Evolutionary conservation across 2,329 filamentous ascomycete genomes (phyloP), one percentile per base, ranked within the genome.

Genomic region (Trichoderma endophyticum): DNA sequence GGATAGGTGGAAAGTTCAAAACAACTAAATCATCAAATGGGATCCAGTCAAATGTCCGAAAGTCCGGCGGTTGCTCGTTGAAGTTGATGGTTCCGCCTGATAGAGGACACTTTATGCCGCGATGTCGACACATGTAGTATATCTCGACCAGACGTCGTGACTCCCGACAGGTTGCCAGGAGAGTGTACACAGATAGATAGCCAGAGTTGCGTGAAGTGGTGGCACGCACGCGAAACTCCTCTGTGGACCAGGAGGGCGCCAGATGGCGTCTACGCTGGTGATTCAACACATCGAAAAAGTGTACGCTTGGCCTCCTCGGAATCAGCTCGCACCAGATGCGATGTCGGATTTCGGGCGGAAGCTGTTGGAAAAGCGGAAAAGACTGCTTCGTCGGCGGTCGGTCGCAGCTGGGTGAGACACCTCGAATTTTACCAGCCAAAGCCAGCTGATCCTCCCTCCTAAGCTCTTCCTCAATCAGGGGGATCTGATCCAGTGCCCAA

Each of bases 401-500:
- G 18, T 9, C 21, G 6, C n/a, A 8, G 39, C 18, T 32, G n/a
- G 56, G 51, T 3, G 32, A 36, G 21, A 34, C 12, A 6, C 24
- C 32, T 26, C 34, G 48, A 21, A 28, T 36, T 3, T 15, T 14
- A 6, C 9, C 21, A 28, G 30, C 9, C 18, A 51, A 18, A 8
- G 15, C 28, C 8, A 18, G 14, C 30, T 57, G 56, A 12, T 57
- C 57, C 6, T 26, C n/a, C 5, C 43, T 34, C 18, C 70, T 72
- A 3, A 74, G 60, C 48, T 78, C 73, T 14, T 67, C 24, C 62
- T 75, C 72, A 5, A 78, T 73, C 30, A 75, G 15, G 4, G 73
- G 67, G 26, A 75, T 43, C 36, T 77, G 76, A 32, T 76, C 62
- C 15, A 67, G 43, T 6, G 71, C 62, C 77, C 77, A 78, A 18